phyloP scores from a whole-genome alignment of 352 stramenopile species.

The Pythium rishiriense region DNA sequence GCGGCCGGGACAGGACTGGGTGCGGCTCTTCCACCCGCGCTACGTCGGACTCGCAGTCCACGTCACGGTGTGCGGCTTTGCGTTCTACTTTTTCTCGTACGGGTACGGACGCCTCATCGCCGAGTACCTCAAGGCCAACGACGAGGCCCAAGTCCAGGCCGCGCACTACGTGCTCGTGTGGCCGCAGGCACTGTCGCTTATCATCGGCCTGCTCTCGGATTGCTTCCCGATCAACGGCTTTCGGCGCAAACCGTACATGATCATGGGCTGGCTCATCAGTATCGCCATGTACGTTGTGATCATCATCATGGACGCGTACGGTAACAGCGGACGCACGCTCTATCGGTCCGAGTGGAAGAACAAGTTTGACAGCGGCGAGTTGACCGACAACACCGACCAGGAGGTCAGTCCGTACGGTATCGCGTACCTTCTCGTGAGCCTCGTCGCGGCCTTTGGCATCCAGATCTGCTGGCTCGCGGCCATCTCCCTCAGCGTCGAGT shows the following conservation, averaged over 20 bases:
- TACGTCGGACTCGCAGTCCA: constrained; percentile 28
- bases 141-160: constrained; percentile 11
- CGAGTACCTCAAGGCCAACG: constrained; percentile 21
- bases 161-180: constrained; percentile 38
- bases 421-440: constrained; percentile 16
- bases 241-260: constrained; percentile 81
- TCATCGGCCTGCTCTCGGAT: constrained; percentile 71
- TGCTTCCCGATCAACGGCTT: constrained; percentile 58
- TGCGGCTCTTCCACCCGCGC: constrained; percentile 16
- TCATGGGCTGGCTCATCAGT: constrained; percentile 41
- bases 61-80: constrained; percentile 15
- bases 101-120: constrained; percentile 20
- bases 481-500: constrained; percentile 24
- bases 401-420: constrained; percentile 4
- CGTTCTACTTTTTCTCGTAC: constrained; percentile 23
- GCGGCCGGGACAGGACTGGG: constrained; percentile 3
- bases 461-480: constrained; percentile 25
- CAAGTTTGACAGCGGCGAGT: neutral
- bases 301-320: constrained; percentile 16
- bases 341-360: neutral
- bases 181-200: constrained; percentile 58
- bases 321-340: constrained; percentile 6
- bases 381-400: neutral
- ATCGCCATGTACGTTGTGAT: constrained; percentile 20
- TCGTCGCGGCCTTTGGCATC: constrained; percentile 14